Evolutionary conservation across 441 rosid genomes (phyloP).

Genomic region (Populus hybrid): DNA sequence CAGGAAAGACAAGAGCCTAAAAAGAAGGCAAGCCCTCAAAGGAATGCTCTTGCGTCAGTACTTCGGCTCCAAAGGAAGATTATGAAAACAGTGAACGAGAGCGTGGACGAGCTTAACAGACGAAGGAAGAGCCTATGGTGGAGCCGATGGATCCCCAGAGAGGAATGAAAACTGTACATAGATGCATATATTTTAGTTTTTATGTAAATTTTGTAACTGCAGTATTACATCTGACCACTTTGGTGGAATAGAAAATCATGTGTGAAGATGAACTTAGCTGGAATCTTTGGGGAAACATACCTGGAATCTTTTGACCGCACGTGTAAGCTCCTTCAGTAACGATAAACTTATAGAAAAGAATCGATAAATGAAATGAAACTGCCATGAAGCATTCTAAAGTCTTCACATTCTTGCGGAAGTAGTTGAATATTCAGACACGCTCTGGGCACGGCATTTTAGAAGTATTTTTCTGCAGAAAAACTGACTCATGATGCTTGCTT

Average conservation of each 20-base stretch:
- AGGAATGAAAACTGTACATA: conserved; percentile 57
- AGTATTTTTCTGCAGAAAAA: not conserved
- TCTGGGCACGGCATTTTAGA: not conserved
- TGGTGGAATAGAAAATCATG: conserved; percentile 24
- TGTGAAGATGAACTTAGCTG: conserved; percentile 27
- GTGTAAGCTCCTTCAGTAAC: conserved; percentile 17
- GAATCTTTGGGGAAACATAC: too few relatives aligned
- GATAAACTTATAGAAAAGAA: not conserved
- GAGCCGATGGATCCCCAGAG: conserved; percentile 94
- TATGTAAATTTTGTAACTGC: conserved; percentile 24
- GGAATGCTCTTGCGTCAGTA: conserved; percentile 77
- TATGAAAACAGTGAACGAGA: conserved; percentile 64
- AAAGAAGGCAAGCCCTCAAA: conserved; percentile 51
- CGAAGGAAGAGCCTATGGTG: conserved; percentile 86
- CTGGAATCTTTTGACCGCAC: conserved; percentile 30
- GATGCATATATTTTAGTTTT: not conserved
- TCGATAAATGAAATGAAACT: conserved; percentile 20
- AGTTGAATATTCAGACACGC: not conserved
- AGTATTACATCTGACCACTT: conserved; percentile 6
- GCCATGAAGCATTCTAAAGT: conserved; percentile 4
- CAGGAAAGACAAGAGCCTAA: conserved; percentile 65
- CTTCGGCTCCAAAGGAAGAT: conserved; percentile 79
- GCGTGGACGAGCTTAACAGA: conserved; percentile 69
- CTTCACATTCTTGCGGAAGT: not conserved
- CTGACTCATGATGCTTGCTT: not conserved